Evolutionary conservation across 2,329 filamentous ascomycete genomes (phyloP), one percentile per base, ranked within the genome.

Genomic region (Teratosphaeria pseudoeucalypti): DNA sequence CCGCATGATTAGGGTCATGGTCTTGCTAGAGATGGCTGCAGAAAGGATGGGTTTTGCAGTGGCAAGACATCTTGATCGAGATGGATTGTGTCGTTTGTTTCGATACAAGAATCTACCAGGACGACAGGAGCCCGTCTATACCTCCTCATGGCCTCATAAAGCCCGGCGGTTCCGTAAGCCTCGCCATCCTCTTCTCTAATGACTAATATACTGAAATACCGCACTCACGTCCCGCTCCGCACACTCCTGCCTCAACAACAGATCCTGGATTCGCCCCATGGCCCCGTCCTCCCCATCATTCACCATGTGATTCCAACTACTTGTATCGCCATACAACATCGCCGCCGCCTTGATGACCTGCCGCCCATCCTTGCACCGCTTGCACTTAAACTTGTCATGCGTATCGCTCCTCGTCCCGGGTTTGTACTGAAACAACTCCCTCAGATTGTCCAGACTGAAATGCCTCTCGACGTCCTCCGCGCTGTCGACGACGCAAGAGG

Each of bases 371-470:
- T 77, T 89, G 74, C 94, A 99, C 49, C 94, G 81, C 78, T 96
- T 96, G 74, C 94, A 99, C 77, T 96, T 97, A 81, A 99, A 97
- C 0, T 92, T 97, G 70, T 97, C 94, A 72, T 99, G 94, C 0
- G 94, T 99, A 70, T 99, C 95, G 67, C 90, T 95, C 16, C 80
- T 86, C 0, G 94, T 99, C 54, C 86, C 84, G 0, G 85, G 82
- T 57, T 90, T 86, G 75, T 95, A 97, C 75, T 96, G 90, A 79
- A 99, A 99, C 32, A 99, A 79, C 74, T 99, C 94, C 37, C 92
- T 83, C 55, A 99, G 79, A 58, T 88, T 91, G 71, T 97, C 94
- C 1, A 95, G 80, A 14, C 88, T 92, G 75, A 99, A 99, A 75
- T 99, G 94, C 3, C 94, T 85, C 75, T 99, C 94, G 1, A 99